These are phyloP conservation scores for Scutellaria minor DNA, from an alignment of 257 asterid species.

Conservation along the genomic window DNA sequence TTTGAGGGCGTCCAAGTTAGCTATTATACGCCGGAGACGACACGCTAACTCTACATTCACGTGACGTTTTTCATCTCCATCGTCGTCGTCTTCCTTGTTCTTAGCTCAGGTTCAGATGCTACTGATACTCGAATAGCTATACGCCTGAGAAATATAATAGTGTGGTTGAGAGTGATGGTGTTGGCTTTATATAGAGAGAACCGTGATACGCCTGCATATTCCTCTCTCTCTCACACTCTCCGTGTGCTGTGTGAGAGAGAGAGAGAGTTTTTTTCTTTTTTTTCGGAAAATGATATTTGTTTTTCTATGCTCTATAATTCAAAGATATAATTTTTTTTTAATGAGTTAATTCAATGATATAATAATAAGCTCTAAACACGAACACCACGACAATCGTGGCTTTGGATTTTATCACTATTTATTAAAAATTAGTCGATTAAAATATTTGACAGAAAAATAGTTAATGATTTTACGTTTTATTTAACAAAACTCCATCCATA, in stretches of 20 bases:
- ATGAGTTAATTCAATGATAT: no score
- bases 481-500: no score
- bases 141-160: background rate
- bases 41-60: conserved; percentile 41
- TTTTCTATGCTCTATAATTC: background rate
- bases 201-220: conserved; percentile 16
- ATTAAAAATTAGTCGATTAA: no score
- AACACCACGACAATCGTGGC: conserved; percentile 31
- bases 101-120: background rate
- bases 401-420: background rate
- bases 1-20: conserved; percentile 16
- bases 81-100: background rate
- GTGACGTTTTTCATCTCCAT: conserved; percentile 28
- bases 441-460: no score
- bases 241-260: no score
- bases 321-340: background rate
- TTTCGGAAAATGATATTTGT: background rate
- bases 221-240: background rate
- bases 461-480: no score
- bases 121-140: background rate
- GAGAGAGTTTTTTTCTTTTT: background rate
- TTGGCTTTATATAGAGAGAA: conserved; percentile 26
- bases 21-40: conserved; percentile 45
- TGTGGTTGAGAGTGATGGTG: conserved; percentile 36
- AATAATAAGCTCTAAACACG: conserved; percentile 43